Evolutionary conservation across 2,329 filamentous ascomycete genomes (phyloP).

Genomic region (Diaporthe sp.): DNA sequence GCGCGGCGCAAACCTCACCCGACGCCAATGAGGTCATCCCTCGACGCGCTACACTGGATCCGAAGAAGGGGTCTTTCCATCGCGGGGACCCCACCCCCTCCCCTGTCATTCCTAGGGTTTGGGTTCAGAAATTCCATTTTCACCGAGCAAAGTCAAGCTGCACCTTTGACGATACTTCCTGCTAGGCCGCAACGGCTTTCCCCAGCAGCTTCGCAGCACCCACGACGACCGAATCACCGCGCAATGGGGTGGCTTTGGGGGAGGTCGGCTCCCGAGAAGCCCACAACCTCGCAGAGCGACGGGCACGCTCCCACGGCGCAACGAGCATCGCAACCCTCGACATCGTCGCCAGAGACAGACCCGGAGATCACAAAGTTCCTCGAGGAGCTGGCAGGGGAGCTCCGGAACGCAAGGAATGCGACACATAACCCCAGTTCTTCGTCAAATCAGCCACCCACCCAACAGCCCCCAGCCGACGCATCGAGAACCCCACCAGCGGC

Average conservation of each 20-base stretch:
- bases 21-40: constrained; percentile 39
- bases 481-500: constrained; percentile 45
- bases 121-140: constrained; percentile 7
- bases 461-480: constrained; percentile 36
- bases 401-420: background rate
- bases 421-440: background rate
- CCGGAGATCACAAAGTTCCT: constrained; percentile 67
- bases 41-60: constrained; percentile 28
- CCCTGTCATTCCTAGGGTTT: background rate
- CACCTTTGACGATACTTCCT: too few species aligned
- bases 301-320: constrained; percentile 32
- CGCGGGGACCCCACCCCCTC: background rate
- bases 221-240: constrained; percentile 27
- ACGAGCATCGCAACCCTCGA: constrained; percentile 32
- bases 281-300: constrained; percentile 38
- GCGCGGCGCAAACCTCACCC: background rate
- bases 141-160: background rate
- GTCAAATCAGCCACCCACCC: background rate
- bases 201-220: background rate
- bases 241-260: constrained; percentile 74
- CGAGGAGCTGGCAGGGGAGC: constrained; percentile 32
- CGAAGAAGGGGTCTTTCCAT: background rate
- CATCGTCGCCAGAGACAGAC: constrained; percentile 46
- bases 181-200: background rate
- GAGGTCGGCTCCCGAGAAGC: constrained; percentile 48